Percentiles rank a stretch among this genome's conserved stretches.
phyloP scores from a whole-genome alignment of 139 green algal species.

The Protoeuglena noctilucae region DNA sequence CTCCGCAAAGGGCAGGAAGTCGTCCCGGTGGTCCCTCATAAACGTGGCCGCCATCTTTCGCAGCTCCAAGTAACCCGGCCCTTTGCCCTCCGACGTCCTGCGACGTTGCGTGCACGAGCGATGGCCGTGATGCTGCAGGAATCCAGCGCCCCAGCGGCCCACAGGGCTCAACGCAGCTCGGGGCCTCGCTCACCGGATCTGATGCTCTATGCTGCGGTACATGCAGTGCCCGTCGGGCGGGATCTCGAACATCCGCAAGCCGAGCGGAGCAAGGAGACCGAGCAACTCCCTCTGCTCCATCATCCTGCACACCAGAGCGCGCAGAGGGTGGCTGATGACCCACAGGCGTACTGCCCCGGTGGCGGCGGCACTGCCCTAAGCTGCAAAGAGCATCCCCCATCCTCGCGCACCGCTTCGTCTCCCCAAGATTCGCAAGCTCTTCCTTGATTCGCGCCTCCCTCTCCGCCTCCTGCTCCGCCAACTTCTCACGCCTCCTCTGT shows the following conservation, averaged over 20 bases:
- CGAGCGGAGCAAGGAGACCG: conserved; percentile 38
- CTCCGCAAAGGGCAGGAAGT: conserved; percentile 49
- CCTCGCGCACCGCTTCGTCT: conserved; percentile 39
- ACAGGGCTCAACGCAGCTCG: background rate
- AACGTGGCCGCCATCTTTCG: conserved; percentile 39
- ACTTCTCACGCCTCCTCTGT: too few relatives aligned
- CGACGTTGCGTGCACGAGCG: background rate
- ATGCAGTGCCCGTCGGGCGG: conserved; percentile 84
- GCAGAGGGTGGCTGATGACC: too few relatives aligned
- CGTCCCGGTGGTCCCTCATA: conserved; percentile 48
- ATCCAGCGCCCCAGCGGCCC: background rate
- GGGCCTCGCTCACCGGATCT: conserved; percentile 35
- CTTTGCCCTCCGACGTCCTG: background rate
- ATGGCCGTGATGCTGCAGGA: background rate
- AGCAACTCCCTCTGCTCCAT: conserved; percentile 45
- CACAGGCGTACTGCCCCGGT: too few relatives aligned
- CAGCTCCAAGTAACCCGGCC: conserved; percentile 31
- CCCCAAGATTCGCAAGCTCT: conserved; percentile 52
- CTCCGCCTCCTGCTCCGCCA: conserved; percentile 29
- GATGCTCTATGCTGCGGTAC: conserved; percentile 74
- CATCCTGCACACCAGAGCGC: too few relatives aligned
- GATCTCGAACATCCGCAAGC: conserved; percentile 57
- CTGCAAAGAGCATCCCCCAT: too few relatives aligned
- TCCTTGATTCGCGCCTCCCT: conserved; percentile 47
- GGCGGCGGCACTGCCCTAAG: too few relatives aligned